phyloP scores from a whole-genome alignment of 192 early-diverging fungal genomes.

The Rhizophagus sp. region DNA sequence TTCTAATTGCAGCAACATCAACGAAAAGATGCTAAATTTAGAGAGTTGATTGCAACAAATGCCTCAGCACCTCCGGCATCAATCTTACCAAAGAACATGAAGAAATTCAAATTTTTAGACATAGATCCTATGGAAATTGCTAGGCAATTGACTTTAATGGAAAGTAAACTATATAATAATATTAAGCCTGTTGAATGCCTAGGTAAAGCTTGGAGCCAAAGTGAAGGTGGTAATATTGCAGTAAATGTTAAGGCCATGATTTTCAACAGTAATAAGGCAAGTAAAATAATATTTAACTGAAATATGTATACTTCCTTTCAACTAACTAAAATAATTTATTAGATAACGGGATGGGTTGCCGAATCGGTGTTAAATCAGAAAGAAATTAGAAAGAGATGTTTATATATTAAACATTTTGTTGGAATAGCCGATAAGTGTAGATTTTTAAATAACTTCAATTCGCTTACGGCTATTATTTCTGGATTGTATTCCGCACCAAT shows the following conservation, averaged over 20 bases:
- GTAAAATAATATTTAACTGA: slow-evolving; percentile 28
- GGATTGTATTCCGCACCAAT: slow-evolving; percentile 88
- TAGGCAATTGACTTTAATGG: slow-evolving; percentile 94
- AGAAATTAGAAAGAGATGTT: slow-evolving; percentile 78
- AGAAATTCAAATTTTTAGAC: slow-evolving; percentile 80
- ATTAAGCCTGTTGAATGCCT: slow-evolving; percentile 90
- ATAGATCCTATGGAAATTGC: slow-evolving; percentile 92
- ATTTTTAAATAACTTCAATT: slow-evolving; percentile 93
- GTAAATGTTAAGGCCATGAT: slow-evolving; percentile 89
- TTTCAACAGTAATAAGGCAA: slow-evolving; percentile 71
- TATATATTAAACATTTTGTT: slow-evolving; percentile 83
- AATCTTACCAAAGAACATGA: slow-evolving; percentile 78
- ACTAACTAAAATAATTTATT: not conserved
- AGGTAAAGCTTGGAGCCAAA: slow-evolving; percentile 82
- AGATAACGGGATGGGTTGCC: slow-evolving; percentile 80
- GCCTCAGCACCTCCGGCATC: slow-evolving; percentile 71
- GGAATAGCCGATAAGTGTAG: slow-evolving; percentile 69
- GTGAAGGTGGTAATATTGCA: slow-evolving; percentile 53
- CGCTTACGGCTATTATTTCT: slow-evolving; percentile 86
- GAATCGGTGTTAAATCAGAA: slow-evolving; percentile 78
- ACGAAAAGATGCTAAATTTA: slow-evolving; percentile 58
- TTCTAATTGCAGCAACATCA: slow-evolving; percentile 31
- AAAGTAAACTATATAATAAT: slow-evolving; percentile 77
- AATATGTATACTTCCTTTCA: not conserved
- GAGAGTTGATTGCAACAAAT: slow-evolving; percentile 64